These are phyloP conservation scores for Coniophora puteana DNA, from an alignment of 1,284 basidiomycete genomes.

Conservation along the genomic window DNA sequence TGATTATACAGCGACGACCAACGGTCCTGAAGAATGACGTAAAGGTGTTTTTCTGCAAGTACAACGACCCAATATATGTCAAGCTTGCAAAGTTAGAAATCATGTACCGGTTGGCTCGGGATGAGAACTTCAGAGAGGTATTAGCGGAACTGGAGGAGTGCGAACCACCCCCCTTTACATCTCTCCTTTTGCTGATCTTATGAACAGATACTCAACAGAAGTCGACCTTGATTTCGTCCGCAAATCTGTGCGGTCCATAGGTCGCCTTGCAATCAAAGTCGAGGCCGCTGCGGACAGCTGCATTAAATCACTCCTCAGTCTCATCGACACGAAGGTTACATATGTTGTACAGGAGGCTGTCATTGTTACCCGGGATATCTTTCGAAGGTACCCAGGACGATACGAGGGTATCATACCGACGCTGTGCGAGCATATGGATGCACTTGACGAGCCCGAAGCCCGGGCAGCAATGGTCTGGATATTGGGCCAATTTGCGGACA, in stretches of 20 bases:
- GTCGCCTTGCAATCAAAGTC: conserved; percentile 96
- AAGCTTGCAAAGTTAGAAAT: conserved; percentile 98
- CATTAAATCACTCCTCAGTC: conserved; percentile 81
- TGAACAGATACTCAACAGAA: conserved; percentile 88
- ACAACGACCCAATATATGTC: conserved; percentile 99
- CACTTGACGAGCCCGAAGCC: conserved; percentile 92
- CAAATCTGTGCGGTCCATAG: conserved; percentile 95
- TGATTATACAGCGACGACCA: conserved; percentile 94
- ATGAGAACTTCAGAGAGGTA: conserved; percentile 89
- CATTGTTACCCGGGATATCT: conserved; percentile 98
- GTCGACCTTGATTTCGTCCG: conserved; percentile 98
- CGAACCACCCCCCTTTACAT: conserved; percentile 19
- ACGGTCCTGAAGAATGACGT: conserved; percentile 95
- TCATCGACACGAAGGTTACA: conserved; percentile 92
- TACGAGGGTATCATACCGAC: conserved; percentile 95
- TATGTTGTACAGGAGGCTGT: conserved; percentile 98
- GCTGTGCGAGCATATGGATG: conserved; percentile 90
- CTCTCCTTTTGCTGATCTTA: conserved; percentile 1
- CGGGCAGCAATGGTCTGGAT: conserved; percentile 99
- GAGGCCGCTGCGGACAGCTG: conserved; percentile 86
- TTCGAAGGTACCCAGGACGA: conserved; percentile 94
- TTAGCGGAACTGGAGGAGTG: conserved; percentile 94
- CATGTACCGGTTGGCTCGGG: conserved; percentile 92
- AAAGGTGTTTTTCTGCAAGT: conserved; percentile 99
- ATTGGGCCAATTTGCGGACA: conserved; percentile 93